phyloP scores from a whole-genome alignment of 768 basidiomycete genomes.

The Mycena galericulata region DNA sequence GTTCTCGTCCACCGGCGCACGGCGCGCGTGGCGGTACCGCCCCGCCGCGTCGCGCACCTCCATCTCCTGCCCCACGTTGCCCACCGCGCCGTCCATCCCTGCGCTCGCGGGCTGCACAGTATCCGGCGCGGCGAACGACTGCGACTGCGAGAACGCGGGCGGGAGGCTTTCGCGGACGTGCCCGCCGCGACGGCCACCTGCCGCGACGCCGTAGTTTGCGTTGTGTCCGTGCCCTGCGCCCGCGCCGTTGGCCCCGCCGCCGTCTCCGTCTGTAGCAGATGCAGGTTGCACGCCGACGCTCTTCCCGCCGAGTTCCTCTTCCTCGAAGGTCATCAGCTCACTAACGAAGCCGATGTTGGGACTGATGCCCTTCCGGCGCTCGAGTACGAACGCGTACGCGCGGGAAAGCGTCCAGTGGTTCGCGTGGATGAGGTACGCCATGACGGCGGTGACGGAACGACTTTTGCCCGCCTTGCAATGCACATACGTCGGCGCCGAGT shows the following conservation, averaged over 20 bases:
- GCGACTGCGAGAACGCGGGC: constrained; percentile 55
- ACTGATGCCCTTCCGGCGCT: constrained; percentile 93
- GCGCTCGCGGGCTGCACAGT: constrained; percentile 42
- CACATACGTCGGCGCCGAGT: constrained; percentile 91
- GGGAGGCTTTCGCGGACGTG: constrained; percentile 84
- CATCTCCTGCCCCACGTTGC: constrained; percentile 83
- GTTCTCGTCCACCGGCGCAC: constrained; percentile 88
- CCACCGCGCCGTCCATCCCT: constrained; percentile 59
- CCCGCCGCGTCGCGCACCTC: constrained; percentile 90
- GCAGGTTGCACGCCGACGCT: constrained; percentile 72
- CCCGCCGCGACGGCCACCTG: constrained; percentile 64
- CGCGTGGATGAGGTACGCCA: constrained; percentile 97
- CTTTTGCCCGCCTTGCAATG: constrained; percentile 98
- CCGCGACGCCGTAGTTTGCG: constrained; percentile 56
- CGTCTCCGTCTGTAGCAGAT: constrained; percentile 38
- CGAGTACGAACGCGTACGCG: constrained; percentile 92
- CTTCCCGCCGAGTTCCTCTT: constrained; percentile 86
- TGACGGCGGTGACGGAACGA: constrained; percentile 94
- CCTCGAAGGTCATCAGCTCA: constrained; percentile 97
- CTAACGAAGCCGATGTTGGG: constrained; percentile 99
- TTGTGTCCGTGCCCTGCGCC: constrained; percentile 40
- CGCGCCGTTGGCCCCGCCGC: constrained; percentile 33
- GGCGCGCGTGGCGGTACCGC: constrained; percentile 87
- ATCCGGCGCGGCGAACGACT: constrained; percentile 34
- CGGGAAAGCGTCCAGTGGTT: constrained; percentile 96